Evolutionary conservation across 441 rosid genomes (phyloP).

Genomic region (Mallotus japonicus): DNA sequence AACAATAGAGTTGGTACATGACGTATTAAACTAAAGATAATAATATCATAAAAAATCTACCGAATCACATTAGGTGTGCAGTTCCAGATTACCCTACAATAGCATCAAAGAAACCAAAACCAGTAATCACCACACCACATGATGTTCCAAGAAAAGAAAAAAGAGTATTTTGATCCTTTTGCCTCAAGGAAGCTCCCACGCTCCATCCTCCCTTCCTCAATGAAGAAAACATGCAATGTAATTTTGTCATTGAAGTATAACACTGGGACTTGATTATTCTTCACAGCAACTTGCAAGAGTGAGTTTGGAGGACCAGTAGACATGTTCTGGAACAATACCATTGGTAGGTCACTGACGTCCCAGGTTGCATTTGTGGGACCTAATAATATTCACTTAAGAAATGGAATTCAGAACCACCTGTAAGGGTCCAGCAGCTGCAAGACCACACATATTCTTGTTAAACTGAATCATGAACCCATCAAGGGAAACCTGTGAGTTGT

Average conservation of each 20-base stretch:
- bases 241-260: conserved; percentile 86
- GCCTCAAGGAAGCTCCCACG: conserved; percentile 95
- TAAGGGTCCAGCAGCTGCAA: conserved; percentile 87
- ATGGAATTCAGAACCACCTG: conserved; percentile 48
- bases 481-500: conserved; percentile 67
- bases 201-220: conserved; percentile 94
- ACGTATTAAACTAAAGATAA: too few relatives aligned
- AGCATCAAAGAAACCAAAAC: too few relatives aligned
- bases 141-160: not conserved
- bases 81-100: too few relatives aligned
- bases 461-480: conserved; percentile 99
- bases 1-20: too few relatives aligned
- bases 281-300: conserved; percentile 90
- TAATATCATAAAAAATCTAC: too few relatives aligned
- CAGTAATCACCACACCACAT: too few relatives aligned
- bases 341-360: conserved; percentile 70
- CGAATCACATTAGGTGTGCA: too few relatives aligned
- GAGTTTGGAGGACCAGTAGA: conserved; percentile 87
- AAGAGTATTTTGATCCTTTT: conserved; percentile 14
- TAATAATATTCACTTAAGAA: conserved; percentile 17
- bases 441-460: conserved; percentile 91
- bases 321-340: conserved; percentile 83
- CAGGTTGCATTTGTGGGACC: conserved; percentile 87
- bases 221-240: conserved; percentile 58
- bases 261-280: conserved; percentile 88